Evolutionary conservation across 805 yeast species (phyloP), one percentile per base, ranked within the genome.

Genomic region (Candida xyloterini): DNA sequence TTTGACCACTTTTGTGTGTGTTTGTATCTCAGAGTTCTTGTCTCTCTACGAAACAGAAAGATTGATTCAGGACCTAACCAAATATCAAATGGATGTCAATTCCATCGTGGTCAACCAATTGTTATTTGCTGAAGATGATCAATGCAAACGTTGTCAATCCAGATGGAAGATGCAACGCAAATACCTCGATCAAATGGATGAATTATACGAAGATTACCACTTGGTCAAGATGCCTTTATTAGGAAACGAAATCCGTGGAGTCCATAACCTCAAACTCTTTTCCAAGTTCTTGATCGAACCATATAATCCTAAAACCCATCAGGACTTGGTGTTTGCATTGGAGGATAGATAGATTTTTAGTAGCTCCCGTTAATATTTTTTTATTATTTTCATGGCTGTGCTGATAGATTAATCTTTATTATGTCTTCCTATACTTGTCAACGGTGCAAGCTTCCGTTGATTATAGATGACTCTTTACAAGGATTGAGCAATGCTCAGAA

Each of bases 11-110:
- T 85, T 85, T 56, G 85, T 93, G 23, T 93, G 97, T 67, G 99
- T 93, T 30, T 93, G 99, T 67, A 93, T 93, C 51, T 88, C 97
- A 34, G 99, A 93, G 68, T 93, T 93, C 66, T 73, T 93, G 59
- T 90, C 98, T 1, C 71, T 93, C 33, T 93, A 93, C 65, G 99
- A 93, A 66, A 91, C 98, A 14, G 99, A 93, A 68, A 81, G 99
- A 68, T 78, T 93, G 81, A 86, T 93, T 52, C 99, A 93, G 69
- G 99, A 93, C 63, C 77, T 93, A 62, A 84, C 89, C 66, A 80
- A 91, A 39, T 93, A 87, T 66, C 85, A 89, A 51, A 93, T 93
- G 83, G 99, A 93, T 64, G 96, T 95, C 47, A 91, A 89, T 65
- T 84, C 96, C 27, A 93, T 93, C 56, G 90, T 93, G 47, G 95